Evolutionary conservation across 164 flowering plant genomes (phyloP).

Genomic region (Vitis vinifera): ASM3070453v1 NC_081822.1:11788001-11788500

Average conservation of each 20-base stretch:
- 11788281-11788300: constrained; percentile 96
- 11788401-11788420: no score
- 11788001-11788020: no score
- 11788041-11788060: constrained; percentile 70
- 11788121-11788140: constrained; percentile 99
- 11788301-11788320: constrained; percentile 87
- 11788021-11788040: no score
- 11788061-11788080: constrained; percentile 99
- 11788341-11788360: no score
- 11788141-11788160: constrained; percentile 99
- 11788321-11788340: constrained; percentile 95
- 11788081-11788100: constrained; percentile 83
- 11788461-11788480: no score
- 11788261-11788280: constrained; percentile 73
- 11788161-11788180: constrained; percentile 83
- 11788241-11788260: constrained; percentile 83
- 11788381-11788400: no score
- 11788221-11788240: constrained; percentile 96
- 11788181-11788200: constrained; percentile 83
- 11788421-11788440: no score
- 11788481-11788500: no score
- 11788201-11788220: constrained; percentile 91
- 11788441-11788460: no score
- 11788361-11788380: no score
- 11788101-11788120: constrained; percentile 96